Base-by-base conservation (phyloP, 2,329 filamentous ascomycete genomes). In the Talaromyces sp. region DNA sequence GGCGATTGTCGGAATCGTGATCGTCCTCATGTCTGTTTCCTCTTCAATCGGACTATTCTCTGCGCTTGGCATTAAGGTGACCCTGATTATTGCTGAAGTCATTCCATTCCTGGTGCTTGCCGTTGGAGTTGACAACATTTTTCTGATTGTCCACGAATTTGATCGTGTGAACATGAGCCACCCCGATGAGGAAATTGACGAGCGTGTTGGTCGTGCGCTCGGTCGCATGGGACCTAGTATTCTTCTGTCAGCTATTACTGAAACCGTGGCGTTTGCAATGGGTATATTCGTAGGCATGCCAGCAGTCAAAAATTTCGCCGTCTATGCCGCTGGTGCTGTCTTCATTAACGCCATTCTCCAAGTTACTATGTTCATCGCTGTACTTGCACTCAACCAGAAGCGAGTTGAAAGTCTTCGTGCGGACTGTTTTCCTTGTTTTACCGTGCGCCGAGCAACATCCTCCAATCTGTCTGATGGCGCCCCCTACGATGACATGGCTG, bases 101-200 rank as follows among this genome's bases (percentile, higher is more conserved):
- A 99, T 99, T 67, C 95, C 95, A 0, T 99, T 99, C 76, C 88
- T 99, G 67, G 93, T 99, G 9, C 81, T 99, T 21, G 95, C 95
- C 12, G 93, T 99, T 31, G 95, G 95, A 52, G 96, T 99, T 2
- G 95, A 99, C 82, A 99, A 99, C 72, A 98, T 99, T 70, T 99
- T 99, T 79, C 81, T 99, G 62, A 96, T 99, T 64, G 95, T 99
- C 0, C 95, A 99, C 76, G 95, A 99, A 76, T 96, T 99, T 64
- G 95, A 99, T 73, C 86, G 95, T 33, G 90, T 97, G 73, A 99
- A 99, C 71, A 80, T 92, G 68, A 96, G 89, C 74, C 90, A 96
- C 70, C 92, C 93, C 0, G 93, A 98, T 71, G 89, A 93, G 66
- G 84, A 89, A 74, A 88, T 99, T 2, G 90, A 96, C 68, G 88